A percentile compares a stretch with the other conserved stretches of the same genome.
These are phyloP conservation scores for Pulveroboletus sp. DNA, from an alignment of 768 basidiomycete species.

Conservation along the genomic window DNA sequence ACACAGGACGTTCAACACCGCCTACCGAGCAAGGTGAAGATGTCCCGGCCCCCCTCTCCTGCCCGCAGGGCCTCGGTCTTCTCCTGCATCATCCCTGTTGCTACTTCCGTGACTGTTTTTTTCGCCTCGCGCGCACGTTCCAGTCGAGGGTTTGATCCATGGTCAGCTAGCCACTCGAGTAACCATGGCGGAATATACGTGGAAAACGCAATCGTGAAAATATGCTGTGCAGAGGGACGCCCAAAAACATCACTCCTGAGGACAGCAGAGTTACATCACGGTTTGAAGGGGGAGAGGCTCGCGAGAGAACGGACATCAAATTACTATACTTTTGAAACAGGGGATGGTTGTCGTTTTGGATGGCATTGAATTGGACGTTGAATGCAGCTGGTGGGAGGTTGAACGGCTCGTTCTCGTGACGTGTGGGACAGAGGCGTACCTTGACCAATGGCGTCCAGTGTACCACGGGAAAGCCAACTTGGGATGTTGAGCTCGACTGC, in stretches of 20 bases:
- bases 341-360: slow-evolving; percentile 11
- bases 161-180: slow-evolving; percentile 33
- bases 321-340: slow-evolving; percentile 9
- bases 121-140: slow-evolving; percentile 13
- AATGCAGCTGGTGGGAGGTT: slow-evolving; percentile 36
- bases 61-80: slow-evolving; percentile 9
- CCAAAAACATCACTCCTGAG: slow-evolving; percentile 15
- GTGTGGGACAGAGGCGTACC: slow-evolving; percentile 25
- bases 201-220: slow-evolving; percentile 14
- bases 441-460: slow-evolving; percentile 48
- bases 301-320: slow-evolving; percentile 7
- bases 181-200: slow-evolving; percentile 13
- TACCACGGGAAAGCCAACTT: slow-evolving; percentile 37
- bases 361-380: slow-evolving; percentile 40
- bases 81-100: slow-evolving; percentile 17
- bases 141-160: slow-evolving; percentile 20
- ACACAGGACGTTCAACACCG: not conserved
- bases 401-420: not conserved
- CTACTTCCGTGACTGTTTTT: slow-evolving; percentile 2
- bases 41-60: slow-evolving; percentile 14
- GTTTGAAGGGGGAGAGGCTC: slow-evolving; percentile 2
- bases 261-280: slow-evolving; percentile 15
- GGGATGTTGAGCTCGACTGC: slow-evolving; percentile 22
- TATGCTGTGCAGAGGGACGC: slow-evolving; percentile 11
- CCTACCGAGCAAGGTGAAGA: slow-evolving; percentile 38